A percentile compares a stretch with the other conserved stretches of the same genome.
These are phyloP conservation scores for Cordia subcordata DNA, from an alignment of 257 asterid genomes.

Conservation along the genomic window DNA sequence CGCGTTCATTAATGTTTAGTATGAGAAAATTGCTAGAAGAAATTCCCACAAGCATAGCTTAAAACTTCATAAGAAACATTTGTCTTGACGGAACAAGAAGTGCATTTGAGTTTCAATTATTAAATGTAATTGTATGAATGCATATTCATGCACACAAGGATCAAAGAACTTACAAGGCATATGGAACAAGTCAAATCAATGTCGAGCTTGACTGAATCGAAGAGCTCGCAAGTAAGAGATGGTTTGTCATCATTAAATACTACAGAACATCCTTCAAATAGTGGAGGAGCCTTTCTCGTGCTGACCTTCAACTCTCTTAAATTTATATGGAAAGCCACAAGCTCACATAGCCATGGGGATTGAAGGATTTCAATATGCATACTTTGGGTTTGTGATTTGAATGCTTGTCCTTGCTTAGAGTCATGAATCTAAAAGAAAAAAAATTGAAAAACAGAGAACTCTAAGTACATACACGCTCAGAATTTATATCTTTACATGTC, in stretches of 20 bases:
- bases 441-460: not conserved
- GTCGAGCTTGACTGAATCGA: constrained; percentile 73
- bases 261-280: constrained; percentile 66
- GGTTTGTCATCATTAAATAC: constrained; percentile 54
- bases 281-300: constrained; percentile 30
- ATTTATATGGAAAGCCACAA: constrained; percentile 84
- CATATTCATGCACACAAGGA: constrained; percentile 5
- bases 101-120: too few relatives aligned
- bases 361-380: constrained; percentile 90
- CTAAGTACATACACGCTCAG: not conserved
- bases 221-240: constrained; percentile 65
- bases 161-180: constrained; percentile 67
- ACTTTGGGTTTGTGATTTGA: constrained; percentile 75
- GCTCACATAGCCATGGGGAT: constrained; percentile 95
- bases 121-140: not conserved
- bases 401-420: constrained; percentile 93
- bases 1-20: too few relatives aligned
- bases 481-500: too few relatives aligned
- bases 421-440: constrained; percentile 55
- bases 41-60: too few relatives aligned
- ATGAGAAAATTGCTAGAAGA: too few relatives aligned
- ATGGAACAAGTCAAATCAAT: constrained; percentile 86
- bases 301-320: constrained; percentile 34
- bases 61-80: too few relatives aligned
- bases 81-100: too few relatives aligned